Conservation (phyloP, 31 red algal genomes). For the Endocladia muricata region DNA sequence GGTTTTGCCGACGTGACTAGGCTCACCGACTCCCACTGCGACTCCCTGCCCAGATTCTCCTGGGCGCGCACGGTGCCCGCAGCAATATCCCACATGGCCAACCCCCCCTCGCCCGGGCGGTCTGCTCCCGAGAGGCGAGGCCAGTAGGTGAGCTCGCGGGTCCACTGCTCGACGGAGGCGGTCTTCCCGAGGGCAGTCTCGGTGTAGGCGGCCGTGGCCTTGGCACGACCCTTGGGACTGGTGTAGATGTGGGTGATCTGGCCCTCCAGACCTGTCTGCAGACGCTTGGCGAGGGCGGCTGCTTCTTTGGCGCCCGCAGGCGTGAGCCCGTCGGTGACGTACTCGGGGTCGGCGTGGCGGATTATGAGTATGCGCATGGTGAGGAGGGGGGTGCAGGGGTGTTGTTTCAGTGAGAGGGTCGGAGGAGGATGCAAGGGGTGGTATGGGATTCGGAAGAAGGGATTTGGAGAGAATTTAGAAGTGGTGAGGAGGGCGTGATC, state of each 20-base stretch:
- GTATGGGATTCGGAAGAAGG: not conserved
- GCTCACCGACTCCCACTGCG: slow-evolving; percentile 37
- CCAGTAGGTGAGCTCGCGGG: slow-evolving; percentile 92
- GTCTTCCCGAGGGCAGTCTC: slow-evolving; percentile 58
- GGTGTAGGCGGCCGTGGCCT: slow-evolving; percentile 71
- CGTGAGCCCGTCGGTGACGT: slow-evolving; percentile 84
- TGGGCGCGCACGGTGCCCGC: slow-evolving; percentile 42
- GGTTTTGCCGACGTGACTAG: slow-evolving; percentile 22
- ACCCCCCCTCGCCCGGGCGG: slow-evolving; percentile 92
- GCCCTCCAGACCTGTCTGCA: slow-evolving; percentile 59
- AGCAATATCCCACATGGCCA: slow-evolving; percentile 94
- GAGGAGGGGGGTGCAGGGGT: not conserved
- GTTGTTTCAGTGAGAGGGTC: not conserved
- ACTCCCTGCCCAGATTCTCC: slow-evolving; percentile 7
- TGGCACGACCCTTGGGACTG: slow-evolving; percentile 86
- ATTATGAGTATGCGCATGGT: slow-evolving; percentile 95
- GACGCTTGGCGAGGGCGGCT: slow-evolving; percentile 73
- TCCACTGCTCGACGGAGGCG: slow-evolving; percentile 86
- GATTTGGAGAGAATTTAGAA: not conserved
- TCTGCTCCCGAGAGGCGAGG: slow-evolving; percentile 52
- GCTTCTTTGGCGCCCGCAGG: slow-evolving; percentile 75
- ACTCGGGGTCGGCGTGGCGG: slow-evolving; percentile 98
- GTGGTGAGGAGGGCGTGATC: too few relatives aligned
- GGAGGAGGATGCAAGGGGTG: too few relatives aligned
- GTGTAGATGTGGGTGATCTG: slow-evolving; percentile 84